phyloP scores from a whole-genome alignment of 768 basidiomycete genomes.

The Kwoniella newhampshirensis region DNA sequence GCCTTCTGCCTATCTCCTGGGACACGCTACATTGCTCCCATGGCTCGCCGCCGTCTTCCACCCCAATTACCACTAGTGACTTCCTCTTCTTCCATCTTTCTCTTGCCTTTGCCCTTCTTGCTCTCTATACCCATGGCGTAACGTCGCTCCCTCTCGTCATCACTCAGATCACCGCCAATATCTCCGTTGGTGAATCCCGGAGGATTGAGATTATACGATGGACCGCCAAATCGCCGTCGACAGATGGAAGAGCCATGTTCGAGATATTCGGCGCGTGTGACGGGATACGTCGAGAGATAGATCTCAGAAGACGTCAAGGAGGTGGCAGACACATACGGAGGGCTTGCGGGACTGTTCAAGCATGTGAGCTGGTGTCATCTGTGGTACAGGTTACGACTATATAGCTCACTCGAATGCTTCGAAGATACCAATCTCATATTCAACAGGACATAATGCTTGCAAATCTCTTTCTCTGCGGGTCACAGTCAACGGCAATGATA shows the following conservation, averaged over 20 bases:
- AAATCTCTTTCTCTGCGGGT: conserved; percentile 67
- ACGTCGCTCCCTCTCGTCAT: conserved; percentile 45
- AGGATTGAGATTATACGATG: conserved; percentile 38
- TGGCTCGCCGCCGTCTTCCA: conserved; percentile 36
- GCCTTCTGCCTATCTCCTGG: no score
- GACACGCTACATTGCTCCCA: neutral
- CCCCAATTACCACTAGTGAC: conserved; percentile 49
- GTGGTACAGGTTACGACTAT: neutral
- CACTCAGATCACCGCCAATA: conserved; percentile 26
- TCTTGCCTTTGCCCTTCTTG: conserved; percentile 24
- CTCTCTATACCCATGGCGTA: conserved; percentile 46
- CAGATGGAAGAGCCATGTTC: conserved; percentile 76
- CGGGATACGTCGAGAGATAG: conserved; percentile 60
- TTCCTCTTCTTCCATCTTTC: conserved; percentile 42
- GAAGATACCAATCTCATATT: conserved; percentile 72
- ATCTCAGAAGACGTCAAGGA: conserved; percentile 61
- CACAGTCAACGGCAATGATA: neutral
- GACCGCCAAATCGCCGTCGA: conserved; percentile 66
- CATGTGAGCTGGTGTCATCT: neutral
- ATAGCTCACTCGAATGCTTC: conserved; percentile 69
- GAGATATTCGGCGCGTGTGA: conserved; percentile 78
- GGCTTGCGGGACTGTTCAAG: conserved; percentile 32
- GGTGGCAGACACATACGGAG: conserved; percentile 43
- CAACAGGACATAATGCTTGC: conserved; percentile 74
- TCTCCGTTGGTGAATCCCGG: conserved; percentile 34